Percentiles rank a stretch among this genome's conserved stretches.
Conservation (phyloP, 352 stramenopile species). For the Globisporangium takayamanum region DNA sequence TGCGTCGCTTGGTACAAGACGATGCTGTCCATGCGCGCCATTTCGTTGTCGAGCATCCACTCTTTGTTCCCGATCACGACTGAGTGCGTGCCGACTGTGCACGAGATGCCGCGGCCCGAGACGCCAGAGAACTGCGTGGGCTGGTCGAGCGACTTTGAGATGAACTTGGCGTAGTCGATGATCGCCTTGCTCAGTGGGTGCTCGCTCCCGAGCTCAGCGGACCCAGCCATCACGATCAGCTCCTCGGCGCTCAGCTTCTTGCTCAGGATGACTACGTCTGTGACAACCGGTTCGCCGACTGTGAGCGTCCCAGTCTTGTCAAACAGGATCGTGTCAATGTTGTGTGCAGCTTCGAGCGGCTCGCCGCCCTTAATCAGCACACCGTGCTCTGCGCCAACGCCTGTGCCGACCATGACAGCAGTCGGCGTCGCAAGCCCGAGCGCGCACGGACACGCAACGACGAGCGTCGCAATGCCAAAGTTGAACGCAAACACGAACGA, state of each 20-base stretch:
- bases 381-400: constrained; percentile 93
- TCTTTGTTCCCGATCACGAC: constrained; percentile 91
- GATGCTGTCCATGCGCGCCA: constrained; percentile 66
- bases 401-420: constrained; percentile 97
- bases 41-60: constrained; percentile 80
- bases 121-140: constrained; percentile 76
- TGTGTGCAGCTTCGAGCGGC: constrained; percentile 88
- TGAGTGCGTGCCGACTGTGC: constrained; percentile 54
- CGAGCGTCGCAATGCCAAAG: constrained; percentile 96
- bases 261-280: constrained; percentile 75
- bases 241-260: constrained; percentile 75
- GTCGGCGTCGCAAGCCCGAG: constrained; percentile 97
- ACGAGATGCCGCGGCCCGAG: constrained; percentile 85
- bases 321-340: constrained; percentile 95
- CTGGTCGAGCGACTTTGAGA: constrained; percentile 67
- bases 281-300: constrained; percentile 85
- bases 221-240: constrained; percentile 86
- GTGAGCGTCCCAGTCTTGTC: constrained; percentile 99
- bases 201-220: constrained; percentile 90
- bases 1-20: constrained; percentile 65
- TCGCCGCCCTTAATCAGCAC: constrained; percentile 98
- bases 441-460: constrained; percentile 99
- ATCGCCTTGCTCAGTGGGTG: constrained; percentile 93
- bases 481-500: constrained; percentile 93
- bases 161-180: constrained; percentile 88